Conservation (phyloP, 2,329 filamentous ascomycete species). For the Didymella pomorum region DNA sequence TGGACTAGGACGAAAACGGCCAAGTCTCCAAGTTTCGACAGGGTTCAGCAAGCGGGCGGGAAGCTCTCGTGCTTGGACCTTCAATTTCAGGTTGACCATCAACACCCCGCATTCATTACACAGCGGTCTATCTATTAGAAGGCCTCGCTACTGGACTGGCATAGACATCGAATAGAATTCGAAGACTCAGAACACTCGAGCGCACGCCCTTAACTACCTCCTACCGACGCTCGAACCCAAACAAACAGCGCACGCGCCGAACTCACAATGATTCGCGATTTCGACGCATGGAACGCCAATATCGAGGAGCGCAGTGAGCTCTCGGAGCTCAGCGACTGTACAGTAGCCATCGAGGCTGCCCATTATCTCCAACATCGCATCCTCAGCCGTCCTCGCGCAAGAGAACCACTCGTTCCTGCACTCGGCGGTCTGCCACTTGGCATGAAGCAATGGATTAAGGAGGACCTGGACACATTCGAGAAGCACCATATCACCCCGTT, state of each 20-base stretch:
- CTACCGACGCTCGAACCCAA: slow-evolving; percentile 2
- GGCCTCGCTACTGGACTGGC: background rate
- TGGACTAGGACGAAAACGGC: slow-evolving; percentile 17
- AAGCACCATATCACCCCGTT: slow-evolving; percentile 75
- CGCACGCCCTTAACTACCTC: background rate
- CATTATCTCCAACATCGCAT: slow-evolving; percentile 81
- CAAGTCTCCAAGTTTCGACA: slow-evolving; percentile 13
- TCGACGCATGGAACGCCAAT: slow-evolving; percentile 65
- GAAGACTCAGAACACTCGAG: background rate
- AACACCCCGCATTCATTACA: slow-evolving; percentile 18
- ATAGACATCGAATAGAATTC: background rate
- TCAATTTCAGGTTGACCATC: slow-evolving; percentile 13
- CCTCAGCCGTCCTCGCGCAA: slow-evolving; percentile 63
- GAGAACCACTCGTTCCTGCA: slow-evolving; percentile 88
- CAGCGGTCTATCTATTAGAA: slow-evolving; percentile 5
- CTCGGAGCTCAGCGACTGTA: slow-evolving; percentile 74
- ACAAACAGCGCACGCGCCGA: slow-evolving; percentile 26
- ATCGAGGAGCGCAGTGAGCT: slow-evolving; percentile 68
- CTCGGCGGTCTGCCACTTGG: slow-evolving; percentile 87
- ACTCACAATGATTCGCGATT: slow-evolving; percentile 54
- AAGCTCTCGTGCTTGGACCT: slow-evolving; percentile 23
- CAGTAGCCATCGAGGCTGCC: slow-evolving; percentile 86
- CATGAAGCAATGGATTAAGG: slow-evolving; percentile 76
- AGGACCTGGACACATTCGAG: slow-evolving; percentile 77
- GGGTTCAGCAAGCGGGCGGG: slow-evolving; percentile 18